A percentile compares a stretch with the other conserved stretches of the same genome.
These are phyloP conservation scores for Moricandia moricandioides DNA, from an alignment of 345 rosid species.

Conservation along the genomic window DNA sequence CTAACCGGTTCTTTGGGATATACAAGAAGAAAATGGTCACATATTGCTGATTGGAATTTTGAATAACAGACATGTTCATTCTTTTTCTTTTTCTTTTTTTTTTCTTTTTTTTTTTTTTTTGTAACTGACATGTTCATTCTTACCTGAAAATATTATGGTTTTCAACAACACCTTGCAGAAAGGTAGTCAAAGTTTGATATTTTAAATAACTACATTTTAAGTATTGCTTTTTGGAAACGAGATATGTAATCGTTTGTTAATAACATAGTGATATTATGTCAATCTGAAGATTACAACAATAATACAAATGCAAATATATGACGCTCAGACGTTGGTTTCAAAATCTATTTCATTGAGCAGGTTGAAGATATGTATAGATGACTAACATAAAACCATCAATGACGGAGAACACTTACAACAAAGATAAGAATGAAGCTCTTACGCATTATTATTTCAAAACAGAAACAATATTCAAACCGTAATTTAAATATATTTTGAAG, in stretches of 20 bases:
- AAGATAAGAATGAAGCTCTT: neutral
- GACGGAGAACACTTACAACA: neutral
- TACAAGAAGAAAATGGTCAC: neutral
- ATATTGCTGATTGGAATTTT: neutral
- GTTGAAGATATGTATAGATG: neutral
- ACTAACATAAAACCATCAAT: neutral
- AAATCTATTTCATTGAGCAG: neutral
- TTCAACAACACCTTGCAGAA: neutral
- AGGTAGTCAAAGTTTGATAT: no score
- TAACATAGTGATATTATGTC: neutral
- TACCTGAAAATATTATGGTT: neutral
- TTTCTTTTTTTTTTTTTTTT: no score
- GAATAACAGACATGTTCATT: neutral
- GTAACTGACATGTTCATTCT: neutral
- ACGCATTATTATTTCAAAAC: neutral
- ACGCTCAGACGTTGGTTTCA: neutral
- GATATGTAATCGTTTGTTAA: neutral
- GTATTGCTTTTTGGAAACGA: neutral
- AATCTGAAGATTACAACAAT: neutral
- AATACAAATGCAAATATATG: no score
- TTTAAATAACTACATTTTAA: neutral
- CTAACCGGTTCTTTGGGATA: neutral
- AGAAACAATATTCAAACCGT: neutral
- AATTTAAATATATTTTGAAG: no score
- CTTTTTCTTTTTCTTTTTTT: no score